Evolutionary conservation across 129 eudicot genomes (phyloP).

Genomic region (Ambrosia trifida): DNA sequence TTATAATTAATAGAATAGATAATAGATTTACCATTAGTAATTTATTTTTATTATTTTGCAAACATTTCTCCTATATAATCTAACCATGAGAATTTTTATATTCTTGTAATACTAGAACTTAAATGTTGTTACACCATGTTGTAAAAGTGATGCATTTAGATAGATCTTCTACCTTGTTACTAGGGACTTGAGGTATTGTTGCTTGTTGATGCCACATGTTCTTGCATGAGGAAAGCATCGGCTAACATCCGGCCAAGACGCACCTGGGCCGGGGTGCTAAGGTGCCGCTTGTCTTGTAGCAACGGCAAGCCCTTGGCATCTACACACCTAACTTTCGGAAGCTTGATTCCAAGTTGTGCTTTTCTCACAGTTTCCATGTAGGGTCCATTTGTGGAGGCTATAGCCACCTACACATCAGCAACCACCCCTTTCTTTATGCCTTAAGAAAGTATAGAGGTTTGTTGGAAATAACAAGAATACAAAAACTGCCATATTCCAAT

Average conservation of each 20-base stretch:
- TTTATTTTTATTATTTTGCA: no score
- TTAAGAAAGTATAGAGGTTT: no score
- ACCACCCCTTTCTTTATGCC: not conserved
- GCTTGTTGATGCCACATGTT: not conserved
- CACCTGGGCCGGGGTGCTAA: slow-evolving; percentile 67
- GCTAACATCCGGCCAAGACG: slow-evolving; percentile 69
- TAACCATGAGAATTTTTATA: no score
- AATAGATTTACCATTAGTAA: no score
- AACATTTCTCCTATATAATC: no score
- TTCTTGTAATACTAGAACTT: no score
- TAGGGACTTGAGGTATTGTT: not conserved
- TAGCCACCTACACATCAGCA: slow-evolving; percentile 53
- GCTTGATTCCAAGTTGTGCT: slow-evolving; percentile 58
- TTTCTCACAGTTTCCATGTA: slow-evolving; percentile 52
- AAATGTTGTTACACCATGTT: no score
- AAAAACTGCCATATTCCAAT: no score
- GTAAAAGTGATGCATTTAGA: not conserved
- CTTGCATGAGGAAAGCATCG: slow-evolving; percentile 44
- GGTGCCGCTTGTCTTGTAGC: slow-evolving; percentile 57
- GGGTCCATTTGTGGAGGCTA: slow-evolving; percentile 65
- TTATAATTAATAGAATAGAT: no score
- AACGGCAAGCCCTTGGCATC: slow-evolving; percentile 72
- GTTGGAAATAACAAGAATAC: no score
- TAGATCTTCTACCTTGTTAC: not conserved
- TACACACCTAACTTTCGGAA: slow-evolving; percentile 56